Conservation (phyloP, 1,284 basidiomycete genomes). For the Leccinum pachyderme region DNA sequence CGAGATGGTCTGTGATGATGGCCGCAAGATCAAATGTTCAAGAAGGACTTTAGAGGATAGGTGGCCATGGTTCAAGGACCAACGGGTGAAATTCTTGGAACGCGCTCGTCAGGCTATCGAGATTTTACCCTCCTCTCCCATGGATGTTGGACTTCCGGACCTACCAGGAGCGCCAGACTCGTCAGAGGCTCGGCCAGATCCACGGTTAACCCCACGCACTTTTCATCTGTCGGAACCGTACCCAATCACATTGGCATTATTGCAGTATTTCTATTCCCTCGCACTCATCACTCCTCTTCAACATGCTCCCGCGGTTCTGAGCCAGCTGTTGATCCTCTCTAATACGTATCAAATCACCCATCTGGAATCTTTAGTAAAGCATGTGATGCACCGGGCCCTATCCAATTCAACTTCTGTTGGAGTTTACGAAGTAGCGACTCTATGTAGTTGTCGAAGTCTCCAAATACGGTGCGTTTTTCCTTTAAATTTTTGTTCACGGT, state of each 20-base stretch:
- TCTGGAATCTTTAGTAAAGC: conserved; percentile 77
- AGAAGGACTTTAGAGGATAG: conserved; percentile 79
- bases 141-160: conserved; percentile 58
- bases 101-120: conserved; percentile 55
- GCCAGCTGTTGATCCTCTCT: conserved; percentile 81
- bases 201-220: conserved; percentile 73
- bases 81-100: conserved; percentile 57
- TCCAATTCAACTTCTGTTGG: conserved; percentile 84
- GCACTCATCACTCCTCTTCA: conserved; percentile 87
- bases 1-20: conserved; percentile 89
- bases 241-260: conserved; percentile 81
- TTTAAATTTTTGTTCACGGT: conserved; percentile 2
- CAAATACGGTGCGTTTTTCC: conserved; percentile 70
- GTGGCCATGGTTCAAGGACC: conserved; percentile 92
- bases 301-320: conserved; percentile 85
- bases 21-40: conserved; percentile 78
- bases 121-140: conserved; percentile 53
- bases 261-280: conserved; percentile 92
- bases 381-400: conserved; percentile 87
- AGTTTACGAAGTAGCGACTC: conserved; percentile 90
- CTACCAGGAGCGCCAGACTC: conserved; percentile 47
- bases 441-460: conserved; percentile 84
- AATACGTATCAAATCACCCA: conserved; percentile 81
- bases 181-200: conserved; percentile 58
- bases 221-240: conserved; percentile 87